These are phyloP conservation scores for Speleostelium caveatum DNA, from an alignment of 78 protist genomes.

Conservation along the genomic window DNA sequence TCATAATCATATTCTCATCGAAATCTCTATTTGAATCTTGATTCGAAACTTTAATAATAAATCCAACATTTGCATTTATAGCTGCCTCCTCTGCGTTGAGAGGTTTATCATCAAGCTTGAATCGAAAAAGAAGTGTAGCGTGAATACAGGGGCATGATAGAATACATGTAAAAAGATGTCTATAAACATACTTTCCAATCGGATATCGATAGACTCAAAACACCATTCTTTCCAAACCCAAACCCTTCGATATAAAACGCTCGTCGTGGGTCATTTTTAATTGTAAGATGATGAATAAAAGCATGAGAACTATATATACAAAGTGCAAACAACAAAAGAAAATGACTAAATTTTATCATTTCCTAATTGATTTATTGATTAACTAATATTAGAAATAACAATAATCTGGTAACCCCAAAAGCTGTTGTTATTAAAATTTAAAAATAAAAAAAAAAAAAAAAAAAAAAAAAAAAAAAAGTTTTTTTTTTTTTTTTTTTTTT, in stretches of 20 bases:
- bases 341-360: not conserved
- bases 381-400: too few species aligned
- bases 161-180: too few species aligned
- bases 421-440: too few species aligned
- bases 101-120: not conserved
- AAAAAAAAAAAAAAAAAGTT: not conserved
- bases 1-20: not conserved
- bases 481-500: too few species aligned
- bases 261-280: conserved; percentile 42
- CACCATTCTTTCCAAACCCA: conserved; percentile 58
- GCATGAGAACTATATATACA: not conserved
- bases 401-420: too few species aligned
- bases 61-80: conserved; percentile 4
- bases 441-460: too few species aligned
- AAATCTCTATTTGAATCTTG: not conserved
- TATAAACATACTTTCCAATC: conserved; percentile 60
- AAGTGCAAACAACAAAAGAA: not conserved
- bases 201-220: conserved; percentile 1
- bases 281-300: conserved; percentile 45
- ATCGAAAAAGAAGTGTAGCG: not conserved
- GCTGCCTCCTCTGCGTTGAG: not conserved
- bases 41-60: conserved; percentile 3
- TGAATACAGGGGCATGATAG: too few species aligned
- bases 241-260: conserved; percentile 43
- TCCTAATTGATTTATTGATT: too few species aligned